Evolutionary conservation across 108 stramenopile genomes (phyloP).

Genomic region (Nannochloropsis granulata): DNA sequence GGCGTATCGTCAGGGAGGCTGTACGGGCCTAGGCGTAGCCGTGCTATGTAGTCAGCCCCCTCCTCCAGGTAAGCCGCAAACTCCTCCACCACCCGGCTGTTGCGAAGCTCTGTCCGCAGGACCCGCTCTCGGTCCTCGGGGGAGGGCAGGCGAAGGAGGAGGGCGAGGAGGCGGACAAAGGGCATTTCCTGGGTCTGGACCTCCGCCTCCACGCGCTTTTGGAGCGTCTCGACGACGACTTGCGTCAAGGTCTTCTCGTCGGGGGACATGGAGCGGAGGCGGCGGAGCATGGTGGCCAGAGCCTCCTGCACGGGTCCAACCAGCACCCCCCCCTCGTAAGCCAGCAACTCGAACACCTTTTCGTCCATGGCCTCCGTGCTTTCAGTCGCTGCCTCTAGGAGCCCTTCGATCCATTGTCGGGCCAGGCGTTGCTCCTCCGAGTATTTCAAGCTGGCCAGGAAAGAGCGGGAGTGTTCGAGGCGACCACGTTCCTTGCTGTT

Average conservation of each 20-base stretch:
- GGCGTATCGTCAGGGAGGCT: background rate
- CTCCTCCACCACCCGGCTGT: background rate
- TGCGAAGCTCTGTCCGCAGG: background rate
- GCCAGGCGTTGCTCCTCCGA: background rate
- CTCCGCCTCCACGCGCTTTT: background rate
- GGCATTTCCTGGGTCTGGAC: background rate
- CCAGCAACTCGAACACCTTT: background rate
- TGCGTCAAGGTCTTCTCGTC: background rate
- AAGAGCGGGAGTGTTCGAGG: background rate
- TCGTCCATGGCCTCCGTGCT: background rate
- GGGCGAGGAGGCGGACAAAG: background rate
- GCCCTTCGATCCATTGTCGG: background rate
- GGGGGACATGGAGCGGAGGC: background rate
- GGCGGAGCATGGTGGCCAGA: background rate
- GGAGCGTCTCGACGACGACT: background rate
- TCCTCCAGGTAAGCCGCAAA: background rate
- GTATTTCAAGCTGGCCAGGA: background rate
- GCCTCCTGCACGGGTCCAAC: background rate
- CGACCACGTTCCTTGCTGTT: background rate
- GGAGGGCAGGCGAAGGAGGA: background rate
- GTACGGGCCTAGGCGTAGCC: background rate
- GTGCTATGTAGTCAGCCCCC: background rate
- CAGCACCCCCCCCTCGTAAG: background rate
- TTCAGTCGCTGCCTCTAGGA: background rate
- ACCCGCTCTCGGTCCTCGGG: background rate